Conservation (phyloP, 2,329 filamentous ascomycete species). For the Pseudogymnoascus sp. region DNA sequence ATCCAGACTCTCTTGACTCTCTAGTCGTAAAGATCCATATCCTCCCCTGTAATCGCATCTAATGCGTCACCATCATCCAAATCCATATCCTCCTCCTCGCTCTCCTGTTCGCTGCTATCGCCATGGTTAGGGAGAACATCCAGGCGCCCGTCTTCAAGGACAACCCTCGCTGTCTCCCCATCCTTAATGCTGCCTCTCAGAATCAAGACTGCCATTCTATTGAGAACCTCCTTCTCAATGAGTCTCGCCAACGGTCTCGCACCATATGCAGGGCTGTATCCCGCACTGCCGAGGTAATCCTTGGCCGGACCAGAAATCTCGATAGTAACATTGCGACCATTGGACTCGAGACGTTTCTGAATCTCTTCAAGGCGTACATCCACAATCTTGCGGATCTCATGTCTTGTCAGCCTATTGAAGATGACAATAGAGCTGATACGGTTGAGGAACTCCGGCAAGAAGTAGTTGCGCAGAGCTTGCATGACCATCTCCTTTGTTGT, state of each 20-base stretch:
- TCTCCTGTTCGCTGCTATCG: slow-evolving; percentile 64
- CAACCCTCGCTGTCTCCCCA: slow-evolving; percentile 74
- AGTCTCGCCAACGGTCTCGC: slow-evolving; percentile 80
- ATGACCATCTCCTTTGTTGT: slow-evolving; percentile 85
- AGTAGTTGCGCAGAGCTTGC: slow-evolving; percentile 86
- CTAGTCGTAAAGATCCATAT: slow-evolving; percentile 48
- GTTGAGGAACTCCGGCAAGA: slow-evolving; percentile 97
- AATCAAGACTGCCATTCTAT: slow-evolving; percentile 85
- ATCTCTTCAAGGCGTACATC: slow-evolving; percentile 84
- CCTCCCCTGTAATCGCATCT: slow-evolving; percentile 51
- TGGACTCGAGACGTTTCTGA: slow-evolving; percentile 80
- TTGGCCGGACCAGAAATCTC: slow-evolving; percentile 78
- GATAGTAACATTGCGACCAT: slow-evolving; percentile 80
- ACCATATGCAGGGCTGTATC: slow-evolving; percentile 93
- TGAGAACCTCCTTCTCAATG: slow-evolving; percentile 96
- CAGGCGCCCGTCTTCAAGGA: slow-evolving; percentile 73
- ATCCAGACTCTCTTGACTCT: background rate
- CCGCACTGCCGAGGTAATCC: slow-evolving; percentile 84
- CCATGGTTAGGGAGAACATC: slow-evolving; percentile 79
- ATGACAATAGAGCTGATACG: slow-evolving; percentile 94
- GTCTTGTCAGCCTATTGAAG: slow-evolving; percentile 89
- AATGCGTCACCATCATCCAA: slow-evolving; percentile 47
- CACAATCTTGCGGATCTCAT: slow-evolving; percentile 91
- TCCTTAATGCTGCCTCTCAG: slow-evolving; percentile 78
- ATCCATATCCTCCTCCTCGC: slow-evolving; percentile 59